Evolutionary conservation across 345 rosid genomes (phyloP).

Genomic region (Ceriops tagal): DNA sequence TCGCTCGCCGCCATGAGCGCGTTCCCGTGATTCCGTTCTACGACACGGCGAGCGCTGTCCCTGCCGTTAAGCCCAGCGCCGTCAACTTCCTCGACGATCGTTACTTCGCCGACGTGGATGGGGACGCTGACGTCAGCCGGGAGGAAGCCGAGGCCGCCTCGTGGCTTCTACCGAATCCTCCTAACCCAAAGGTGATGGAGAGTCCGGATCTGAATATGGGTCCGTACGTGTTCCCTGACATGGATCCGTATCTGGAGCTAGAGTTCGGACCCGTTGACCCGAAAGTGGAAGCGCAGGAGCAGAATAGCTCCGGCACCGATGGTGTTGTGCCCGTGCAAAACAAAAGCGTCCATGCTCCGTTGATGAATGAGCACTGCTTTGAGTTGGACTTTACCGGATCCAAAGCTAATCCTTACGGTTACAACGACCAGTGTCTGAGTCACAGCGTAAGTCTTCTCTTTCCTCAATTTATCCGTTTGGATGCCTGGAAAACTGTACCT

Average conservation of each 20-base stretch:
- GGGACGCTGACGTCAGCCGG: constrained; percentile 47
- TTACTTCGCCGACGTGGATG: constrained; percentile 41
- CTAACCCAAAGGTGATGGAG: constrained; percentile 34
- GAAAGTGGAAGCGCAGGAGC: constrained; percentile 63
- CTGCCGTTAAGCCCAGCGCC: constrained; percentile 36
- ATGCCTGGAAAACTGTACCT: no score
- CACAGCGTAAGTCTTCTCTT: constrained; percentile 52
- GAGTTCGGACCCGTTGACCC: constrained; percentile 59
- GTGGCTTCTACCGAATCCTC: constrained; percentile 72
- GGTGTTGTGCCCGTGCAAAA: constrained; percentile 82
- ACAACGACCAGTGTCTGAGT: constrained; percentile 46
- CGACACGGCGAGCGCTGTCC: constrained; percentile 45
- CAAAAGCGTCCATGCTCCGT: constrained; percentile 30
- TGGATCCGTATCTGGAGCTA: constrained; percentile 74
- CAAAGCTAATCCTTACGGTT: constrained; percentile 43
- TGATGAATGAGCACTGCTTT: constrained; percentile 48
- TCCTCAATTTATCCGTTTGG: no score
- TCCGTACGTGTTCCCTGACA: constrained; percentile 61
- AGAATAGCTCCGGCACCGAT: constrained; percentile 74
- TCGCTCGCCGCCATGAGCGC: constrained; percentile 92
- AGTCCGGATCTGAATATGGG: constrained; percentile 60
- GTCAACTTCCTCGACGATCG: constrained; percentile 50
- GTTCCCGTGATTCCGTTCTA: constrained; percentile 73
- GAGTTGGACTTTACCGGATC: constrained; percentile 58
- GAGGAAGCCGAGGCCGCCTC: constrained; percentile 91